Base-by-base conservation (phyloP, 805 yeast genomes). In the Cyberlindnera americana region DNA sequence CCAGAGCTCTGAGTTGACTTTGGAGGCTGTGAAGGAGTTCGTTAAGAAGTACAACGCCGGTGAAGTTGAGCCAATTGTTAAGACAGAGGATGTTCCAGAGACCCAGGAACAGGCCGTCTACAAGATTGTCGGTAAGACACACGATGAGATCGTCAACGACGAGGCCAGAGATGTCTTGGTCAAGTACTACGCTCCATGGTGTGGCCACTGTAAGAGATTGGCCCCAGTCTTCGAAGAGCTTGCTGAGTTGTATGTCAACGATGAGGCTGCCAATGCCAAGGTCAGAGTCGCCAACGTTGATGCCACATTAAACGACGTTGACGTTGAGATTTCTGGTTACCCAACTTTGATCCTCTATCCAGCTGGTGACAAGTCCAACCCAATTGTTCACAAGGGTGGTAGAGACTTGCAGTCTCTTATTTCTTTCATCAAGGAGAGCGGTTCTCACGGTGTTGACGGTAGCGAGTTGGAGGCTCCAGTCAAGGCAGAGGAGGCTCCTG, bases 101-200 rank as follows among this genome's bases (percentile, higher is more conserved):
- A 66, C 66, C 40, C 96, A 91, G 72, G 84, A 82, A 55, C 73
- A 77, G 36, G 78, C 83, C 38, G 91, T 83, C 33, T 69, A 71
- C 61, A 82, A 77, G 57, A 73, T 91, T 52, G 97, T 91, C 46
- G 95, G 88, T 52, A 75, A 79, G 67, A 87, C 80, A 58, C 93
- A 87, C 66, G 83, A 84, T 36, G 77, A 73, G 24, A 66, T 87
- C 44, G 74, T 87, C 38, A 64, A 64, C 22, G 80, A 81, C 54
- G 57, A 60, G 37, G 57, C 50, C 16, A 83, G 79, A 67, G 91
- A 84, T 60, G 81, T 85, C 26, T 66, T 90, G 41, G 95, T 91
- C 41, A 85, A 87, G 70, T 91, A 90, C 68, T 90, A 86, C 60
- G 97, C 98, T 35, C 95, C 95, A 67, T 90, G 96, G 96, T 89